Evolutionary conservation across 208 protist genomes (phyloP).

Genomic region (Wallacemonas rigidus): DNA sequence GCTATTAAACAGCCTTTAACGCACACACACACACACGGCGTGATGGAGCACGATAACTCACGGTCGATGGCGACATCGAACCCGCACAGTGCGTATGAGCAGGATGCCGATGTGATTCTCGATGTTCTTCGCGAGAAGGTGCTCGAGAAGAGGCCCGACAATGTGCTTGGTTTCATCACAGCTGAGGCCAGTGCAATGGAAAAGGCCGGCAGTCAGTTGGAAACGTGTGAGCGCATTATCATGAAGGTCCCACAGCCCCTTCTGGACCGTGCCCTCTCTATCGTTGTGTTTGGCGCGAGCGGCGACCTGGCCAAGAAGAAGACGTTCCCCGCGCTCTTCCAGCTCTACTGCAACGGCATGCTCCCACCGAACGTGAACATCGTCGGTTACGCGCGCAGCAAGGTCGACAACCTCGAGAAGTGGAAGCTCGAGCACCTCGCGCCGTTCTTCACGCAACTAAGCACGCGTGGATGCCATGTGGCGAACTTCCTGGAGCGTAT

Average conservation of each 20-base stretch:
- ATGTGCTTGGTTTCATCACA: conserved; percentile 61
- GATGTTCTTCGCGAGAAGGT: conserved; percentile 58
- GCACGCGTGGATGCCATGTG: conserved; percentile 55
- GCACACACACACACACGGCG: background rate
- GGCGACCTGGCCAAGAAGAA: conserved; percentile 94
- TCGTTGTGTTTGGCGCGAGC: conserved; percentile 89
- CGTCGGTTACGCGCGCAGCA: conserved; percentile 88
- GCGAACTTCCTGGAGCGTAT: conserved; percentile 65
- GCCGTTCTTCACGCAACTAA: conserved; percentile 58
- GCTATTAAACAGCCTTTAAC: no score
- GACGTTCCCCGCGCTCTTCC: conserved; percentile 92
- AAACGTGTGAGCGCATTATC: conserved; percentile 50
- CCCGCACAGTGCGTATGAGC: conserved; percentile 32
- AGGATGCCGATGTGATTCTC: conserved; percentile 67
- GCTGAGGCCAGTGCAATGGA: conserved; percentile 38
- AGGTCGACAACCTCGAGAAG: conserved; percentile 65
- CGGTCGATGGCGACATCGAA: background rate
- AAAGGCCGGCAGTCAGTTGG: conserved; percentile 5
- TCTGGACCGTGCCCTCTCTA: conserved; percentile 61
- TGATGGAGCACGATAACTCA: background rate
- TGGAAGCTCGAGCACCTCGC: conserved; percentile 70
- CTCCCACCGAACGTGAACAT: conserved; percentile 76
- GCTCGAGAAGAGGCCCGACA: conserved; percentile 48
- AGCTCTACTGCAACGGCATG: conserved; percentile 82
- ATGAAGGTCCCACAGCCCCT: conserved; percentile 48